These are phyloP conservation scores for Aquilaria agallochum DNA, from an alignment of 441 rosid species.

Conservation along the genomic window DNA sequence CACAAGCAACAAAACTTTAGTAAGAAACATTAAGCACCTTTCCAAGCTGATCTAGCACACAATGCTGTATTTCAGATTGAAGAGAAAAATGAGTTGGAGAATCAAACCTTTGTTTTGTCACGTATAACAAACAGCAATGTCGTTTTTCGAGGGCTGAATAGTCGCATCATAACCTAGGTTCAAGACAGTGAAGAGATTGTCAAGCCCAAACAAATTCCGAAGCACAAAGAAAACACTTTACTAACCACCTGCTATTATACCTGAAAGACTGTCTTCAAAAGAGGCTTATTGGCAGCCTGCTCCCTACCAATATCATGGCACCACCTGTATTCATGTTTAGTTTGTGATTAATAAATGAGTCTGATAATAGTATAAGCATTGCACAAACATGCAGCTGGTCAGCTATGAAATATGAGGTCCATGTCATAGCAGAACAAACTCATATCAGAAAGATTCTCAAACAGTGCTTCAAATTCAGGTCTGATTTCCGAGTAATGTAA, in stretches of 20 bases:
- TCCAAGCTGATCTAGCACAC: background rate
- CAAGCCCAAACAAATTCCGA: slow-evolving; percentile 11
- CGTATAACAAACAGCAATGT: slow-evolving; percentile 92
- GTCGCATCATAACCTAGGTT: slow-evolving; percentile 82
- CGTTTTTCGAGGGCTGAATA: slow-evolving; percentile 91
- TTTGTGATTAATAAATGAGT: slow-evolving; percentile 15
- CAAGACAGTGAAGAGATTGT: slow-evolving; percentile 14
- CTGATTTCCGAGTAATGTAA: too few relatives aligned
- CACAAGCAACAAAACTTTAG: slow-evolving; percentile 9
- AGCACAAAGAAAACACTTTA: slow-evolving; percentile 3
- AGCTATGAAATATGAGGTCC: too few relatives aligned
- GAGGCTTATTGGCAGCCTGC: slow-evolving; percentile 94
- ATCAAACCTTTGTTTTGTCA: slow-evolving; percentile 81
- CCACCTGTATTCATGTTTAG: slow-evolving; percentile 58
- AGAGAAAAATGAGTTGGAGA: slow-evolving; percentile 17
- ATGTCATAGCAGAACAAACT: too few relatives aligned
- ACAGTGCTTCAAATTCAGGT: too few relatives aligned
- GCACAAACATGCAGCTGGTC: too few relatives aligned
- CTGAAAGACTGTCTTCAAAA: slow-evolving; percentile 88
- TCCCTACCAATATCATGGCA: slow-evolving; percentile 97
- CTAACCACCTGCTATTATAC: slow-evolving; percentile 20
- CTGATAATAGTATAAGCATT: background rate
- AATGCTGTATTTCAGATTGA: slow-evolving; percentile 2
- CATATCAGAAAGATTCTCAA: too few relatives aligned
- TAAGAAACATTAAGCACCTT: slow-evolving; percentile 11